Evolutionary conservation across 2,329 filamentous ascomycete genomes (phyloP), one percentile per base, ranked within the genome.

Genomic region (Colletotrichum sp.): DNA sequence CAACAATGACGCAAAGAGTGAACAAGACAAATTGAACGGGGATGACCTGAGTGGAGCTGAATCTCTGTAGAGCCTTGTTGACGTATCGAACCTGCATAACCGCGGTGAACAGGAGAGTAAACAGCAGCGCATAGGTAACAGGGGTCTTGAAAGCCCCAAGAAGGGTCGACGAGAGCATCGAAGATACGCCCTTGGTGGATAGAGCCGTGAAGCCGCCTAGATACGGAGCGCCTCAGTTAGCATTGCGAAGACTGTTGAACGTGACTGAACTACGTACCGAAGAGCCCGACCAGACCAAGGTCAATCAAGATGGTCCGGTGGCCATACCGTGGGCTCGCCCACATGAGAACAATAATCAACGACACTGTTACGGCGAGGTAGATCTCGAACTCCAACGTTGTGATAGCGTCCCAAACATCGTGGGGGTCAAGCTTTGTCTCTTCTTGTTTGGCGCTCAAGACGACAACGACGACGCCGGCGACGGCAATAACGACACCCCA

Each of bases 11-110:
- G 7, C 95, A 98, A 9, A 99, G 89, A 0, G 97, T 99, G 83
- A 99, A 99, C 77, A 97, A 91, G 65, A 99, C 97, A 80, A 99
- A 99, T 81, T 99, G 97, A 16, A 97, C 97, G 0, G 97, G 97
- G 77, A 99, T 99, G 79, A 99, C 97, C 83, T 98, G 96, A 0
- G 97, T 99, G 8, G 97, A 98, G 84, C 98, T 95, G 86, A 98
- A 99, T 62, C 95, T 92, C 83, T 98, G 96, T 68, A 99, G 88
- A 2, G 90, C 89, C 78, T 90, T 94, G 86, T 98, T 99, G 82
- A 99, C 91, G 82, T 98, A 99, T 82, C 95, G 96, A 79, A 99
- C 96, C 85, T 99, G 97, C 94, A 98, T 96, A 75, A 99, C 88
- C 8, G 97, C 97, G 2, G 96, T 98, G 61, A 88, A 90, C 21